A percentile compares a stretch with the other conserved stretches of the same genome.
Conservation (phyloP, 176 grass and related monocot genomes). For the Chrysopogon serrulatus region DNA sequence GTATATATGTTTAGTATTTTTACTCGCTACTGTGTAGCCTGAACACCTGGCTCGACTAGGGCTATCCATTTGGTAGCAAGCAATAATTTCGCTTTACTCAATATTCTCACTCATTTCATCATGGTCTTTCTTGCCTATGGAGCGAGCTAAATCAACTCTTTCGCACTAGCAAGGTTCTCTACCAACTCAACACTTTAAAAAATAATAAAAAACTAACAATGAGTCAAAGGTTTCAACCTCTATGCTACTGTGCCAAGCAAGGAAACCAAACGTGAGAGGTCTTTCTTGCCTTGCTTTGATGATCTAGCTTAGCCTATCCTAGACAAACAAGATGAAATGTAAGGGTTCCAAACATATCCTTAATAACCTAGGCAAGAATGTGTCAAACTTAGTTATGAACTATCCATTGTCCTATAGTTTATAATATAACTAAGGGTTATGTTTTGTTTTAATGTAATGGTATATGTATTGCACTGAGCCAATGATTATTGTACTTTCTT, state of each 20-base stretch:
- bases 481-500: too few species aligned
- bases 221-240: neutral
- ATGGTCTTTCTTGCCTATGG: neutral
- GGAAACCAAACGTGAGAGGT: too few species aligned
- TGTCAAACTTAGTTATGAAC: neutral
- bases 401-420: neutral
- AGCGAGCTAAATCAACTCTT: neutral
- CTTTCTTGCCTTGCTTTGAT: neutral
- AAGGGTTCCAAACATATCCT: too few species aligned
- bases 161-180: rapidly evolving
- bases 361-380: neutral
- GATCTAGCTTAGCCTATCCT: neutral
- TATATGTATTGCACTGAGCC: neutral
- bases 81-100: neutral
- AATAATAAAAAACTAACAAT: neutral
- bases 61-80: neutral
- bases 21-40: neutral
- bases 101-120: neutral
- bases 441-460: neutral
- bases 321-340: neutral
- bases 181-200: neutral
- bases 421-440: neutral
- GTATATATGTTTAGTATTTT: neutral
- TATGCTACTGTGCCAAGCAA: neutral
- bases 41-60: neutral